Base-by-base conservation (phyloP, 176 grass and related monocot species). In the Secale cereale region DNA sequence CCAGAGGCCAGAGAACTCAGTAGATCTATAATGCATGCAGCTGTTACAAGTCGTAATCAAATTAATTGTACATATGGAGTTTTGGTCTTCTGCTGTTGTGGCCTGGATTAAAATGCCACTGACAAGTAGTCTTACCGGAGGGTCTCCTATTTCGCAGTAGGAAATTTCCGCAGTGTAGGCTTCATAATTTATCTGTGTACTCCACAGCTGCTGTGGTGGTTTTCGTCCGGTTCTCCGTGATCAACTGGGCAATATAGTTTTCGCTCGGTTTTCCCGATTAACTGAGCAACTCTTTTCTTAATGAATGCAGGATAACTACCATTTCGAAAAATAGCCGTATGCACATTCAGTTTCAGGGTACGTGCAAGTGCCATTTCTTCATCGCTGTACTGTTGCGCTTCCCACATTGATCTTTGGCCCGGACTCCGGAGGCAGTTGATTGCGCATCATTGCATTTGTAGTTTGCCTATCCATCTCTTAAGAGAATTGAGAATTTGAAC, bases 11-110 rank as follows among this genome's bases (percentile, higher is more conserved):
- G 83, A 26, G 32, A 45, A 15, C 36, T 76, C 61, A 12, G 40
- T 50, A 5, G 31, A 23, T 32, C 31, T 76, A 75, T 14, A 70
- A 52, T 36, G 54, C 23, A 20, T 74, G 43, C 41, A 57, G 9
- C 35, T 27, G 33, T 75, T 67, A 30, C 68, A 22, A 69, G 26
- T 70, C 20, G 35, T 10, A 41, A 15, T 50, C 20, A 65, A 86
- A 65, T 57, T 33, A 37, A 57, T 25, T 78, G 88, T 73, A 86
- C 8, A 86, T 79, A 86, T 86, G 22, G 27, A 77, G 14, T 59
- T 75, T 37, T 45, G 23, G 29, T 90, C 32, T 13, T 45, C 59
- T 3, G 54, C n/a, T 59, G 39, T 72, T 57, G 65, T 52, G 41
- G 65, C 74, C 11, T n/a, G 32, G 77, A 48, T 66, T 80, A 23